A percentile compares a stretch with the other conserved stretches of the same genome.
These are phyloP conservation scores for Suillus subalutaceus DNA, from an alignment of 768 basidiomycete genomes.

Conservation along the genomic window DNA sequence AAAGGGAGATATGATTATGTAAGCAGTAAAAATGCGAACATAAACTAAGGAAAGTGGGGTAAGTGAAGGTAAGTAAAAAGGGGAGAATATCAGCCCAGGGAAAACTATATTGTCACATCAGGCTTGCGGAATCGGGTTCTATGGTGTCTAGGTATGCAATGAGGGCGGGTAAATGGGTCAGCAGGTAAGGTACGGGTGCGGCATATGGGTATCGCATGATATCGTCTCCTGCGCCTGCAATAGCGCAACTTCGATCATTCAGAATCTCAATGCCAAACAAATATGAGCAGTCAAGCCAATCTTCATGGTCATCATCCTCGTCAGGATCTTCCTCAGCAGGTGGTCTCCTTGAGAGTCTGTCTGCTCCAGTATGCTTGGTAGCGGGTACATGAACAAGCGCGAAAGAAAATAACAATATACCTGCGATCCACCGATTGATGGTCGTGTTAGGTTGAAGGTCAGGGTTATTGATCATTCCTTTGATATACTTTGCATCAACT, in stretches of 20 bases:
- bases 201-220: too few relatives aligned
- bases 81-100: too few relatives aligned
- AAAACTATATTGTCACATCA: too few relatives aligned
- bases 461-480: slow-evolving; percentile 46
- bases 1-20: too few relatives aligned
- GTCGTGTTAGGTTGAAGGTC: slow-evolving; percentile 39
- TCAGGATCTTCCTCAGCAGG: accelerated
- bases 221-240: too few relatives aligned
- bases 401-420: slow-evolving; percentile 33
- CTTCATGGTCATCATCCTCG: neutral
- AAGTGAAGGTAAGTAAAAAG: too few relatives aligned
- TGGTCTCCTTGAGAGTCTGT: neutral
- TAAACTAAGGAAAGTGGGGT: too few relatives aligned
- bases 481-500: slow-evolving; percentile 44
- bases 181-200: neutral
- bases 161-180: neutral
- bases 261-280: neutral
- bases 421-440: slow-evolving; percentile 43
- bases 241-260: too few relatives aligned
- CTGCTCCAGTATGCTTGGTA: neutral
- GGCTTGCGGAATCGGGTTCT: too few relatives aligned
- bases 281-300: neutral
- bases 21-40: too few relatives aligned
- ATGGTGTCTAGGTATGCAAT: neutral
- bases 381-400: slow-evolving; percentile 32